Evolutionary conservation across 2,329 filamentous ascomycete species (phyloP).

Genomic region (Chaetomium globosum): DNA sequence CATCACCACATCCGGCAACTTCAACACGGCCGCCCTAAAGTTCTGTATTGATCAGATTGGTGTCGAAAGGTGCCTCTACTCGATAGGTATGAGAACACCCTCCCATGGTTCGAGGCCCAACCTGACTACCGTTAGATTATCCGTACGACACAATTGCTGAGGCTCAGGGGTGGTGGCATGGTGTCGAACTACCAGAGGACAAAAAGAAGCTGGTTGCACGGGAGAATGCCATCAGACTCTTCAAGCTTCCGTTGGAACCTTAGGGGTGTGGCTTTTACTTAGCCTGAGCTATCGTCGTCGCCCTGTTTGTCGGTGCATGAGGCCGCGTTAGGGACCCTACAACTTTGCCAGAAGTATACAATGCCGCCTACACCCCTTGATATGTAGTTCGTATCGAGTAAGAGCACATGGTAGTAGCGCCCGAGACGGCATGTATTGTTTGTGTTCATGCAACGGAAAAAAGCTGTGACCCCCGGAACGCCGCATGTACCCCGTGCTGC

Average conservation of each 20-base stretch:
- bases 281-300: background rate
- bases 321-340: too few relatives aligned
- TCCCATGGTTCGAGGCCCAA: background rate
- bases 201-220: constrained; percentile 40
- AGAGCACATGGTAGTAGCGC: background rate
- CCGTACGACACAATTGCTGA: constrained; percentile 43
- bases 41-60: constrained; percentile 47
- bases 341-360: too few relatives aligned
- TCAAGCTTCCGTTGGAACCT: constrained; percentile 42
- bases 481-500: background rate
- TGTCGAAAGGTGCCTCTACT: constrained; percentile 45
- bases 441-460: background rate
- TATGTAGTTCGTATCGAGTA: too few relatives aligned
- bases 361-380: too few relatives aligned
- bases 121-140: constrained; percentile 37
- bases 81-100: constrained; percentile 42
- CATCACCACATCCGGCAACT: constrained; percentile 48
- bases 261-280: background rate
- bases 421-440: background rate
- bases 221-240: constrained; percentile 41
- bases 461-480: background rate
- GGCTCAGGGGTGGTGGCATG: constrained; percentile 43
- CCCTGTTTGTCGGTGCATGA: too few relatives aligned
- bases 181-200: constrained; percentile 37
- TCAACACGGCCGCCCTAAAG: constrained; percentile 46